These are phyloP conservation scores for Lecanicillium sp. DNA, from an alignment of 2,329 filamentous ascomycete species.

Conservation along the genomic window DNA sequence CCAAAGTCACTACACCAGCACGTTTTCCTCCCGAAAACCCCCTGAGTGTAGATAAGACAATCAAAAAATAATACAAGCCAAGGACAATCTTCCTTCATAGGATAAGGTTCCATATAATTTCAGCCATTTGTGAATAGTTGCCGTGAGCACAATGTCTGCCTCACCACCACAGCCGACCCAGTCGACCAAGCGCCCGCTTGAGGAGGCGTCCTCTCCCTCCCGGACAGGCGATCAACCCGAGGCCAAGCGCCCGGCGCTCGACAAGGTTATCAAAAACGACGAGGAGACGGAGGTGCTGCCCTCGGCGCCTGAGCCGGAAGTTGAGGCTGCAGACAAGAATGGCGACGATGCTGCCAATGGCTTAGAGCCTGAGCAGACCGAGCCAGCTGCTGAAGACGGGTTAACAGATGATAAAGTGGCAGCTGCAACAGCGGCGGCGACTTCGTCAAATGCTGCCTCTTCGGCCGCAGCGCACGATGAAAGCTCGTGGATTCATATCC, in stretches of 20 bases:
- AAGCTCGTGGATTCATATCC: slow-evolving; percentile 92
- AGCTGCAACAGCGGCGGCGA: slow-evolving; percentile 26
- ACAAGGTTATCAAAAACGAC: slow-evolving; percentile 75
- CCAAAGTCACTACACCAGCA: slow-evolving; percentile 66
- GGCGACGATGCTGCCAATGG: slow-evolving; percentile 42
- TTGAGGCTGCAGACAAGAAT: slow-evolving; percentile 37
- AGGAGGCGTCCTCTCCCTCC: slow-evolving; percentile 93
- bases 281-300: slow-evolving; percentile 41
- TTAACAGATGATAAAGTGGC: slow-evolving; percentile 44
- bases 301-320: slow-evolving; percentile 20
- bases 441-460: slow-evolving; percentile 28
- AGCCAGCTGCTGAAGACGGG: slow-evolving; percentile 47
- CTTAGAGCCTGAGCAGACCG: slow-evolving; percentile 31
- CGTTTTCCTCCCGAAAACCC: slow-evolving; percentile 82
- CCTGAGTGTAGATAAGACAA: slow-evolving; percentile 69
- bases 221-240: slow-evolving; percentile 89
- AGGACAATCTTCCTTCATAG: slow-evolving; percentile 8
- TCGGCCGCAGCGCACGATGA: slow-evolving; percentile 67
- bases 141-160: slow-evolving; percentile 57
- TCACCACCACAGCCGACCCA: slow-evolving; percentile 59
- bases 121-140: slow-evolving; percentile 14
- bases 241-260: slow-evolving; percentile 90
- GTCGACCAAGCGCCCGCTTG: slow-evolving; percentile 82
- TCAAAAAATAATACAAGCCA: slow-evolving; percentile 32
- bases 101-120: slow-evolving; percentile 19